These are phyloP conservation scores for Albatrellus ellisii DNA, from an alignment of 768 basidiomycete species.

Conservation along the genomic window DNA sequence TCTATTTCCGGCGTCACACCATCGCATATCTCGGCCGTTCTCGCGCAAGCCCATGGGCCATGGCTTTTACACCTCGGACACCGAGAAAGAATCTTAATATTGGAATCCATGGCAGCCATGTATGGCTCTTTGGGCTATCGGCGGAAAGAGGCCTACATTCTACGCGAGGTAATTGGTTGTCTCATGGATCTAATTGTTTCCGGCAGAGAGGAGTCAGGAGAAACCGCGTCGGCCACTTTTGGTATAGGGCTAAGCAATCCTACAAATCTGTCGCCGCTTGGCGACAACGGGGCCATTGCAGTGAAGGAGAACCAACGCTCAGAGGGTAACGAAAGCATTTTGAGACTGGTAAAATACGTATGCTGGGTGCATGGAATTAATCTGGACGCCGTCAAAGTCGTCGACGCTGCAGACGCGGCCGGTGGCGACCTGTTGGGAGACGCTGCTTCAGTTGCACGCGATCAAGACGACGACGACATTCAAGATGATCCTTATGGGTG, in stretches of 20 bases:
- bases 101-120: slow-evolving; percentile 59
- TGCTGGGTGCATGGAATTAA: slow-evolving; percentile 75
- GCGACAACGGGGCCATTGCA: slow-evolving; percentile 44
- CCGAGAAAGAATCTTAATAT: slow-evolving; percentile 57
- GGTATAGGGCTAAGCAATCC: slow-evolving; percentile 30
- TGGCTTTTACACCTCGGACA: slow-evolving; percentile 75
- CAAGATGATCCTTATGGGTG: slow-evolving; percentile 63
- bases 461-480: slow-evolving; percentile 26
- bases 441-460: neutral
- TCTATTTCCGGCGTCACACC: slow-evolving; percentile 59
- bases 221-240: slow-evolving; percentile 28
- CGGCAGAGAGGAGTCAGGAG: slow-evolving; percentile 61
- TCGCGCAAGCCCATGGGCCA: slow-evolving; percentile 75
- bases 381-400: slow-evolving; percentile 53
- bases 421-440: slow-evolving; percentile 14
- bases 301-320: slow-evolving; percentile 60
- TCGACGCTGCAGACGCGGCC: slow-evolving; percentile 15
- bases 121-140: slow-evolving; percentile 74
- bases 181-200: slow-evolving; percentile 80
- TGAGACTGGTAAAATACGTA: slow-evolving; percentile 58
- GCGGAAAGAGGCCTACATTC: slow-evolving; percentile 78
- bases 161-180: slow-evolving; percentile 78
- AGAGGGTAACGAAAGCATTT: slow-evolving; percentile 74
- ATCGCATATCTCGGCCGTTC: slow-evolving; percentile 44
- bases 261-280: slow-evolving; percentile 18